Conservation (phyloP, 2,329 filamentous ascomycete genomes). For the Arthrobotrys megalospora region DNA sequence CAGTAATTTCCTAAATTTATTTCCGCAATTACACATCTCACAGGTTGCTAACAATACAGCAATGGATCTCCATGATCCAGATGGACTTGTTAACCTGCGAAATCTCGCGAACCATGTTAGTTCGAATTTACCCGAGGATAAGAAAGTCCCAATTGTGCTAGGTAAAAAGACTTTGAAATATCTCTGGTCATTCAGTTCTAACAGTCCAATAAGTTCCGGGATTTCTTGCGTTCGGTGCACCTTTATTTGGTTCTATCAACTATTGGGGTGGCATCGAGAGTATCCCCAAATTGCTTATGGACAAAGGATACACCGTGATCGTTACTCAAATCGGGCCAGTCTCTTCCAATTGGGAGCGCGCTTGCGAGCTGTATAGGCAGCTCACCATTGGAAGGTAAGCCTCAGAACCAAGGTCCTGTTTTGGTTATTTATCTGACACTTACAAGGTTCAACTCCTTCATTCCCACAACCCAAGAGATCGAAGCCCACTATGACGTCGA, state of each 20-base stretch:
- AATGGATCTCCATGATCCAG: not conserved
- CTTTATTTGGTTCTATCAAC: slow-evolving; percentile 18
- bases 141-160: slow-evolving; percentile 1
- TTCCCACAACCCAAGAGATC: slow-evolving; percentile 20
- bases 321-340: slow-evolving; percentile 25
- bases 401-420: not conserved
- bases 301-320: slow-evolving; percentile 27
- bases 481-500: not conserved
- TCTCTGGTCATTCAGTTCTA: not conserved
- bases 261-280: slow-evolving; percentile 34
- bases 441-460: not conserved
- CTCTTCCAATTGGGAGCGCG: slow-evolving; percentile 30
- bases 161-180: not conserved
- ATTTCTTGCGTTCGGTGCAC: slow-evolving; percentile 18
- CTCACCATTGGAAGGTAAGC: slow-evolving; percentile 14
- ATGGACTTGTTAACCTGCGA: slow-evolving; percentile 14
- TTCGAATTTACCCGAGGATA: slow-evolving; percentile 2
- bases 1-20: too few relatives aligned
- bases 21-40: too few relatives aligned
- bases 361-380: slow-evolving; percentile 36
- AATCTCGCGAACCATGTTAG: not conserved
- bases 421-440: not conserved
- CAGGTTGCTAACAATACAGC: too few relatives aligned
- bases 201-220: slow-evolving; percentile 19
- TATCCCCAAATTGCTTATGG: slow-evolving; percentile 9